Evolutionary conservation across 129 eudicot species (phyloP).

Genomic region (Smallanthus sonchifolius): DNA sequence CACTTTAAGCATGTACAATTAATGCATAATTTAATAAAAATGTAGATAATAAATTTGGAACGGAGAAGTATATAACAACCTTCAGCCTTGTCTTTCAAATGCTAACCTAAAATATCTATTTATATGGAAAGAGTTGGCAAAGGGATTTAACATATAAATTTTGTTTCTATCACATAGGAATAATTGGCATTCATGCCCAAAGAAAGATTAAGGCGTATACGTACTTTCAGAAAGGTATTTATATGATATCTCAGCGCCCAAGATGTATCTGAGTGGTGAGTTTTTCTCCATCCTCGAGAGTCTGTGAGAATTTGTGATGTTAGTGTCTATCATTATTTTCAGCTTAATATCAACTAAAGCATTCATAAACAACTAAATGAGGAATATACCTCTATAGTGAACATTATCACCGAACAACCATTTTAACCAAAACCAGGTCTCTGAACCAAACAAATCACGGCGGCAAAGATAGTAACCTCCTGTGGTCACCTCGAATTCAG

Average conservation of each 20-base stretch:
- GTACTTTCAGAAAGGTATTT: not conserved
- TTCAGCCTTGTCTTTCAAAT: no score
- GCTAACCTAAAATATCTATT: not conserved
- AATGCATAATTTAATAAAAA: no score
- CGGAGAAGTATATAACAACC: no score
- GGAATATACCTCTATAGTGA: not conserved
- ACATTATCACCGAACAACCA: not conserved
- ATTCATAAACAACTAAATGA: not conserved
- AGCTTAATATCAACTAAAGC: not conserved
- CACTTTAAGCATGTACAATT: no score
- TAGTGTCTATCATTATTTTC: not conserved
- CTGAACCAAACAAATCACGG: not conserved
- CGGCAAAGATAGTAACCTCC: slow-evolving; percentile 9
- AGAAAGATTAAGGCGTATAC: not conserved
- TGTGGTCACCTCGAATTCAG: not conserved
- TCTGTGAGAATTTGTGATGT: not conserved
- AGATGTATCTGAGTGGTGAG: not conserved
- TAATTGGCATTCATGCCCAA: no score
- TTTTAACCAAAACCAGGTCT: not conserved
- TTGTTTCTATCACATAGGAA: not conserved
- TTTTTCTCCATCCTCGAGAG: not conserved
- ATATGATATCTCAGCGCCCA: not conserved
- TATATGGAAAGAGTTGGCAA: not conserved
- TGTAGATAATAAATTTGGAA: no score
- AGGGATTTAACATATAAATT: not conserved